These are phyloP conservation scores for Tetrahymena elliotti DNA, from an alignment of 73 alveolate species.

Conservation along the genomic window DNA sequence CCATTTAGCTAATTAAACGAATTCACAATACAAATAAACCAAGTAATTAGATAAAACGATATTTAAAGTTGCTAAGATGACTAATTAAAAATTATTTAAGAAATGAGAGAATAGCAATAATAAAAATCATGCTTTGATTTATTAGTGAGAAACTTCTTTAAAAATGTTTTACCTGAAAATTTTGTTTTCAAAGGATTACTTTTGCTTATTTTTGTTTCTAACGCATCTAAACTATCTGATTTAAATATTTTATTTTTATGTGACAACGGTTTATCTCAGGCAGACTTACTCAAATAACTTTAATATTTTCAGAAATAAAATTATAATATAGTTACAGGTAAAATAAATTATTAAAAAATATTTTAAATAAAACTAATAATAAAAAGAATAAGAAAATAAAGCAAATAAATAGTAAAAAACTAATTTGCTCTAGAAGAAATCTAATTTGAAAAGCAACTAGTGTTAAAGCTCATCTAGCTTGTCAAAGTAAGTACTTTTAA, in stretches of 20 bases:
- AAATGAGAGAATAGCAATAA: background rate
- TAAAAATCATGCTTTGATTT: background rate
- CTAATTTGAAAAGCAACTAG: background rate
- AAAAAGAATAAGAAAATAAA: background rate
- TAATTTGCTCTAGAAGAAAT: background rate
- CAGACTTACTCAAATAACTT: background rate
- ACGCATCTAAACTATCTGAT: background rate
- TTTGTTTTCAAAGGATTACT: background rate
- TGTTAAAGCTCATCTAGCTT: background rate
- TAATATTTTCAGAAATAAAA: background rate
- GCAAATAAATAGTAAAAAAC: background rate
- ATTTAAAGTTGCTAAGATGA: background rate
- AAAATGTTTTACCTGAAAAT: background rate
- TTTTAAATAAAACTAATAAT: background rate
- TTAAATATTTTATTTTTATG: background rate
- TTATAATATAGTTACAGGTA: background rate
- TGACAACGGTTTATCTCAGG: background rate
- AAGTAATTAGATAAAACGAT: background rate
- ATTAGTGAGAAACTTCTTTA: background rate
- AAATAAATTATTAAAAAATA: background rate
- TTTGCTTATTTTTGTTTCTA: background rate
- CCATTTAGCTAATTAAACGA: background rate
- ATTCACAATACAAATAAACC: background rate
- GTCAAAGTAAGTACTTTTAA: background rate
- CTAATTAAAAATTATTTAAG: background rate